Evolutionary conservation across 2,329 filamentous ascomycete species (phyloP).

Genomic region (Epichloe typhina): DNA sequence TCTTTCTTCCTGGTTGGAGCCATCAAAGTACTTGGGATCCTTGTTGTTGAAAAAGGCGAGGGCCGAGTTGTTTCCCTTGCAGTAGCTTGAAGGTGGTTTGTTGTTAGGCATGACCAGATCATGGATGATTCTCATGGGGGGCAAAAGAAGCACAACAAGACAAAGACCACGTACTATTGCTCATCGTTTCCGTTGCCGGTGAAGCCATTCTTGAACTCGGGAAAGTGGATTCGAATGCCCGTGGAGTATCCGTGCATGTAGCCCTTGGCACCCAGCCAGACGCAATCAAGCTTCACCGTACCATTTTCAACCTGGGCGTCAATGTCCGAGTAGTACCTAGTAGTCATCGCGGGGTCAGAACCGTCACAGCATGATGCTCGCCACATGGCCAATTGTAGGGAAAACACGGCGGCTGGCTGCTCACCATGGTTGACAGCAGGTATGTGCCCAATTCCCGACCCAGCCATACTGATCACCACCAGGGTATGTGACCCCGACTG

Average conservation of each 20-base stretch:
- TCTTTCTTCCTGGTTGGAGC: background rate
- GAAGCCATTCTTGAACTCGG: background rate
- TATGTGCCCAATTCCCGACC: conserved; percentile 3
- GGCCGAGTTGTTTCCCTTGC: background rate
- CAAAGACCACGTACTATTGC: background rate
- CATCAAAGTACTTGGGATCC: conserved; percentile 1
- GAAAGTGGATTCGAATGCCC: conserved; percentile 2
- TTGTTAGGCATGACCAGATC: background rate
- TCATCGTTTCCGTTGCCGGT: background rate
- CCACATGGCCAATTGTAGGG: background rate
- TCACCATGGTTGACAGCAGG: conserved; percentile 2
- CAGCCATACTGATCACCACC: conserved; percentile 1
- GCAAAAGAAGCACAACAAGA: background rate
- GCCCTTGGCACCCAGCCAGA: background rate
- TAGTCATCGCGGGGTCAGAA: no score
- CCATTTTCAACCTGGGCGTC: background rate
- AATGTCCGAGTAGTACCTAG: conserved; percentile 5
- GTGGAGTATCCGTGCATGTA: background rate
- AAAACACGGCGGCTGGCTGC: background rate
- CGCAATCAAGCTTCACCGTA: conserved; percentile 1
- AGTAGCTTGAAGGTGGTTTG: background rate
- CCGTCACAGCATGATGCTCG: no score
- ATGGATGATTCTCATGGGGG: no score
- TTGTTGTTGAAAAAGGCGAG: background rate
- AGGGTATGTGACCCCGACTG: background rate